These are phyloP conservation scores for Phytophthora syringae DNA, from an alignment of 352 stramenopile genomes.

Conservation along the genomic window DNA sequence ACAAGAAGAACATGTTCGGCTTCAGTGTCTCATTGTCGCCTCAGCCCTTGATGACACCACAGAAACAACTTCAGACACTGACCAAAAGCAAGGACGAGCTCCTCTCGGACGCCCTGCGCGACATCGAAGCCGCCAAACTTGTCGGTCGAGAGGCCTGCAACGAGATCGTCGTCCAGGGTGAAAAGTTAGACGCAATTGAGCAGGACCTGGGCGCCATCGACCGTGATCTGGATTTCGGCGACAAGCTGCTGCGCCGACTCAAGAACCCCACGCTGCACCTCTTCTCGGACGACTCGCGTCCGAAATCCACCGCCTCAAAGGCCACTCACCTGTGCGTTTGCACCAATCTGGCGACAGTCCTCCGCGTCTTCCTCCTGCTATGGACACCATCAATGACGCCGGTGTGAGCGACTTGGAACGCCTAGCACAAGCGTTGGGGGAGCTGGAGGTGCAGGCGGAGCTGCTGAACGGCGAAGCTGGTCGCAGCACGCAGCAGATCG, in stretches of 20 bases:
- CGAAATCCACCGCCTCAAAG: slow-evolving; percentile 19
- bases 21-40: slow-evolving; percentile 44
- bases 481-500: slow-evolving; percentile 76
- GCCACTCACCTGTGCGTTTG: slow-evolving; percentile 21
- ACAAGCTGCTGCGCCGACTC: slow-evolving; percentile 78
- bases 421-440: slow-evolving; percentile 60
- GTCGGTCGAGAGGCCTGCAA: slow-evolving; percentile 72
- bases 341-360: slow-evolving; percentile 21
- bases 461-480: slow-evolving; percentile 70
- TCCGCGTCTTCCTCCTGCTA: slow-evolving; percentile 18
- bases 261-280: slow-evolving; percentile 74
- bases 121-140: slow-evolving; percentile 76
- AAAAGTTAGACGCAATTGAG: slow-evolving; percentile 80
- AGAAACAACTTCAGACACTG: slow-evolving; percentile 78
- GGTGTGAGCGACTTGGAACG: slow-evolving; percentile 66
- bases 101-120: slow-evolving; percentile 72
- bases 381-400: slow-evolving; percentile 23
- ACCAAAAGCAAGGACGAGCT: slow-evolving; percentile 64
- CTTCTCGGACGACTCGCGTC: slow-evolving; percentile 58
- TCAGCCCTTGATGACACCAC: slow-evolving; percentile 40
- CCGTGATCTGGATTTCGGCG: slow-evolving; percentile 71
- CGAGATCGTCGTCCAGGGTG: slow-evolving; percentile 77
- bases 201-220: slow-evolving; percentile 62
- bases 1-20: slow-evolving; percentile 64
- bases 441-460: slow-evolving; percentile 77